Conservation (phyloP, 2,329 filamentous ascomycete genomes). For the Diaporthe helianthi region DNA sequence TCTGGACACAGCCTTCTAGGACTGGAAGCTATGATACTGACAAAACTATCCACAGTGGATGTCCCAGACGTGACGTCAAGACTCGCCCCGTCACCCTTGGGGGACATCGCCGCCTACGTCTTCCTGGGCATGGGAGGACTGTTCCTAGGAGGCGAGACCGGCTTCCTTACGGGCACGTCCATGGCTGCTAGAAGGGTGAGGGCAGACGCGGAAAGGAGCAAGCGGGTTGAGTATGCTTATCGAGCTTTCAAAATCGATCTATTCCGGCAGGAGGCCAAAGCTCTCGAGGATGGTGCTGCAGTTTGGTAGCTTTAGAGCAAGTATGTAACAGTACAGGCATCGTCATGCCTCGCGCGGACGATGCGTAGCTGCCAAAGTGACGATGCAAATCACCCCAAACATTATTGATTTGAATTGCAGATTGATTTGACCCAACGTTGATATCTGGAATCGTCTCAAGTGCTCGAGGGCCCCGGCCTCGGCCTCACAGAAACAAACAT, state of each 20-base stretch:
- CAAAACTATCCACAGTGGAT: constrained; percentile 50
- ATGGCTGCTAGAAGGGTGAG: constrained; percentile 61
- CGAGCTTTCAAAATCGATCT: constrained; percentile 68
- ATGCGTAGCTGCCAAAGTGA: not conserved
- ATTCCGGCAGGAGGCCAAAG: constrained; percentile 64
- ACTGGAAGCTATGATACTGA: not conserved
- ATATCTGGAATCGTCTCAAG: no score
- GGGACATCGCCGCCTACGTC: constrained; percentile 68
- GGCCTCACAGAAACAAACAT: no score
- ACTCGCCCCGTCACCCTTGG: constrained; percentile 62
- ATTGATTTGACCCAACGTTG: no score
- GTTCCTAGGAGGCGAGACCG: constrained; percentile 70
- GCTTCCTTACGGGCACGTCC: constrained; percentile 63
- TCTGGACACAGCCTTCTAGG: no score
- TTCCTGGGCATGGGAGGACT: constrained; percentile 68
- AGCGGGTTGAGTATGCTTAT: constrained; percentile 69
- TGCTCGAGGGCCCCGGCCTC: no score
- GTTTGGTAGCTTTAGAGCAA: not conserved
- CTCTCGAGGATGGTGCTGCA: constrained; percentile 51
- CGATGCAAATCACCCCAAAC: no score
- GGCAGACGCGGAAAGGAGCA: constrained; percentile 58
- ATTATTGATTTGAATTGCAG: no score
- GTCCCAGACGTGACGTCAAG: constrained; percentile 67
- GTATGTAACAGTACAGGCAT: not conserved
- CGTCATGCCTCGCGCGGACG: not conserved